Evolutionary conservation across 306 rosid genomes (phyloP).

Genomic region (Quercus suber): DNA sequence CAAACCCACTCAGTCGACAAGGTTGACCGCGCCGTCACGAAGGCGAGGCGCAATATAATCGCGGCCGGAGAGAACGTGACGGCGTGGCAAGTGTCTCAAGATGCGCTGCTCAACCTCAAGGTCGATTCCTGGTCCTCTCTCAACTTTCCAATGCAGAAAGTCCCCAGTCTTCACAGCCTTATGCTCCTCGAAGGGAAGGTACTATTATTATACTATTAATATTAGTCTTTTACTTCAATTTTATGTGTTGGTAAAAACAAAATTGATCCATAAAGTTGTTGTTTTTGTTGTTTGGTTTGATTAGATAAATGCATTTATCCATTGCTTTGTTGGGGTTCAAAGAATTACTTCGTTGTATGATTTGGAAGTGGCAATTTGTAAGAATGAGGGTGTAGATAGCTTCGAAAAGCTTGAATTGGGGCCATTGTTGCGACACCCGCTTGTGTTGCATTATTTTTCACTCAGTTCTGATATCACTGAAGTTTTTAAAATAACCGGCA

Average conservation of each 20-base stretch:
- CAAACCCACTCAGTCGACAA: not conserved
- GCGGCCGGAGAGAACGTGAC: constrained; percentile 54
- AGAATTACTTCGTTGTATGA: constrained; percentile 71
- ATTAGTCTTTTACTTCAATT: not conserved
- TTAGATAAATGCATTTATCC: constrained; percentile 84
- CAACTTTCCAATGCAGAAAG: constrained; percentile 69
- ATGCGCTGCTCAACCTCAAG: constrained; percentile 46
- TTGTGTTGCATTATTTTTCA: constrained; percentile 70
- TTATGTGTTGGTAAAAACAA: not conserved
- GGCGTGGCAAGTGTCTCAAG: constrained; percentile 70
- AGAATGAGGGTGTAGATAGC: constrained; percentile 56
- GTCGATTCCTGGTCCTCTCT: constrained; percentile 59
- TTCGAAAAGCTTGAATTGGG: constrained; percentile 81
- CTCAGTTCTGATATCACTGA: constrained; percentile 38
- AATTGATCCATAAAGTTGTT: not conserved
- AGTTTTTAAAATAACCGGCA: constrained; percentile 57
- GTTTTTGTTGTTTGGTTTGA: constrained; percentile 20
- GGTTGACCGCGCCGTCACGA: constrained; percentile 40
- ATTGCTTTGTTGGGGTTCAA: constrained; percentile 83
- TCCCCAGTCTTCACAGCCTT: constrained; percentile 58
- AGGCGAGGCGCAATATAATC: constrained; percentile 45
- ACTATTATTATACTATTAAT: not conserved
- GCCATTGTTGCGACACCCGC: constrained; percentile 74
- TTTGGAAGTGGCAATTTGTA: constrained; percentile 78
- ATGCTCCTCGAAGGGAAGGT: constrained; percentile 75